Conservation (phyloP, 345 rosid genomes). For the Fremontodendron californicum region DNA sequence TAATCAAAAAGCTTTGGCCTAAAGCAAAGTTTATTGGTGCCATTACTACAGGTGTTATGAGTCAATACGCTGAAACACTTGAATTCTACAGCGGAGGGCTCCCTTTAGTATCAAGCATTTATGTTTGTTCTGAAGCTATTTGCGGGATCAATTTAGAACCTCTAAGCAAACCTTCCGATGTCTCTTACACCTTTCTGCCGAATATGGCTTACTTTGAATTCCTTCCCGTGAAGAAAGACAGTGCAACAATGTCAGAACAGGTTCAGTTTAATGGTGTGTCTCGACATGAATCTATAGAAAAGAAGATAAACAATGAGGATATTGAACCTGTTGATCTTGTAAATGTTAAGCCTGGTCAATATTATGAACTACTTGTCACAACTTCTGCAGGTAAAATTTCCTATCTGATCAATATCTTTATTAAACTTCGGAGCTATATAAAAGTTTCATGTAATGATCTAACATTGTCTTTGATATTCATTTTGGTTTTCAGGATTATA, state of each 20-base stretch:
- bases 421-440: too few relatives aligned
- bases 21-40: slow-evolving; percentile 47
- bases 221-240: slow-evolving; percentile 37
- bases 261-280: slow-evolving; percentile 30
- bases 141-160: slow-evolving; percentile 61
- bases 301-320: slow-evolving; percentile 4
- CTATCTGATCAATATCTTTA: too few relatives aligned
- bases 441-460: not conserved
- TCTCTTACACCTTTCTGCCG: slow-evolving; percentile 63
- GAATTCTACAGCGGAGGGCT: slow-evolving; percentile 56
- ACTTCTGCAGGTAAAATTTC: slow-evolving; percentile 42
- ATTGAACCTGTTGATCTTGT: slow-evolving; percentile 44
- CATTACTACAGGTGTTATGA: slow-evolving; percentile 60
- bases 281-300: not conserved
- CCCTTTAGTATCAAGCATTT: slow-evolving; percentile 49
- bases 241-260: slow-evolving; percentile 12
- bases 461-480: not conserved
- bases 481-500: slow-evolving; percentile 4
- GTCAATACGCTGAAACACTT: slow-evolving; percentile 50
- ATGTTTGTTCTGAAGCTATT: slow-evolving; percentile 54
- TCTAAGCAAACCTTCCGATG: slow-evolving; percentile 50
- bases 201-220: slow-evolving; percentile 71
- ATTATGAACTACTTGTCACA: slow-evolving; percentile 54
- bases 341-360: slow-evolving; percentile 44
- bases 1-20: slow-evolving; percentile 60